These are phyloP conservation scores for Dendrobium nobile DNA, from an alignment of 106 monocot genomes.

Conservation along the genomic window DNA sequence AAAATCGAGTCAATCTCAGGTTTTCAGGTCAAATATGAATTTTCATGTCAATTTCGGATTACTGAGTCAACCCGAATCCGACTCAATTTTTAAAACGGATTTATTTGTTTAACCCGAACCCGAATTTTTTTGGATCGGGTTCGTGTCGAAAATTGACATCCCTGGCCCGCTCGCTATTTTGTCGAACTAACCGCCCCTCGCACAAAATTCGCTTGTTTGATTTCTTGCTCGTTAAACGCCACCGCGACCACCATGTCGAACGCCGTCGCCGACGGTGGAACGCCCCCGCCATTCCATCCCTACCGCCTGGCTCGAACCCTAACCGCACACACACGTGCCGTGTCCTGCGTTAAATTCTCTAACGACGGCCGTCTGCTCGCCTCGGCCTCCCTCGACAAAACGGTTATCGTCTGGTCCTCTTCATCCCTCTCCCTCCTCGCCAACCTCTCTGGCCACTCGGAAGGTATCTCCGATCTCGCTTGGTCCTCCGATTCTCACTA, in stretches of 20 bases:
- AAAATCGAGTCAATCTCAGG: too few relatives aligned
- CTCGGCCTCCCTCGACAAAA: conserved; percentile 89
- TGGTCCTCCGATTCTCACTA: conserved; percentile 92
- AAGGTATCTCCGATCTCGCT: conserved; percentile 86
- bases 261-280: background rate
- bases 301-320: conserved; percentile 55
- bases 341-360: conserved; percentile 97
- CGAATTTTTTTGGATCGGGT: too few relatives aligned
- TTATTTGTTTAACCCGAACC: too few relatives aligned
- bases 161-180: too few relatives aligned
- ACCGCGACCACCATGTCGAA: background rate
- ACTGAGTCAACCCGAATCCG: too few relatives aligned
- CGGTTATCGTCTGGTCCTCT: conserved; percentile 52
- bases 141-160: too few relatives aligned
- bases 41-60: too few relatives aligned
- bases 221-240: too few relatives aligned
- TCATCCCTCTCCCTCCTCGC: conserved; percentile 29
- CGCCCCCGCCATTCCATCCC: conserved; percentile 38
- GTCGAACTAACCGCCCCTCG: too few relatives aligned
- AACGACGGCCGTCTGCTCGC: conserved; percentile 79
- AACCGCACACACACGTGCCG: conserved; percentile 46
- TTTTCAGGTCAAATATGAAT: too few relatives aligned
- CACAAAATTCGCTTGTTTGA: too few relatives aligned
- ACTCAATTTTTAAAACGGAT: too few relatives aligned
- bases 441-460: conserved; percentile 68